Conservation (phyloP, 768 basidiomycete genomes). For the Lenzites betulinus region DNA sequence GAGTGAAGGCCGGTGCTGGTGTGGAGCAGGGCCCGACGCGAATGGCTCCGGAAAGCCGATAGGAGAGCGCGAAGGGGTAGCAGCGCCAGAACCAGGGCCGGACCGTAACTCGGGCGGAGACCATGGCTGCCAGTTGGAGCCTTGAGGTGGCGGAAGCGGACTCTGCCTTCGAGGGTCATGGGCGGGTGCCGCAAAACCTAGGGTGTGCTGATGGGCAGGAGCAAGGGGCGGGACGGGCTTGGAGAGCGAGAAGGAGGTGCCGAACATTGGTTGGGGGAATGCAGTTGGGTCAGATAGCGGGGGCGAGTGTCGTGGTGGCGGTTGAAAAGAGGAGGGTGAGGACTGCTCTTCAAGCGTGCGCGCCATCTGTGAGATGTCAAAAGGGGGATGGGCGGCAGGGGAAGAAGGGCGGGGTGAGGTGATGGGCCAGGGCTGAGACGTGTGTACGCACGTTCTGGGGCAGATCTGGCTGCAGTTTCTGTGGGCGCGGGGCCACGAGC, state of each 20-base stretch:
- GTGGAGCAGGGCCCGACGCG: not conserved
- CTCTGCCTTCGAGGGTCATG: constrained; percentile 17
- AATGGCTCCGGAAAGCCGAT: constrained; percentile 13
- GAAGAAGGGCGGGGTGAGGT: constrained; percentile 11
- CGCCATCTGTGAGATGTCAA: constrained; percentile 56
- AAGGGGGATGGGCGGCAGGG: constrained; percentile 6
- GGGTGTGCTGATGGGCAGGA: not conserved
- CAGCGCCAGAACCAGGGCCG: no score
- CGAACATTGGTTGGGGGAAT: constrained; percentile 26
- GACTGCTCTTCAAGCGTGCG: constrained; percentile 55
- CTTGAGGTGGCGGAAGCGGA: constrained; percentile 27
- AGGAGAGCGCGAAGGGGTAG: not conserved
- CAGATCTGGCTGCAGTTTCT: constrained; percentile 58
- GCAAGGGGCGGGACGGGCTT: constrained; percentile 20
- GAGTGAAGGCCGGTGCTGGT: constrained; percentile 14
- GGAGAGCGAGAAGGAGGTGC: constrained; percentile 15
- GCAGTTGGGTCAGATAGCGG: constrained; percentile 7
- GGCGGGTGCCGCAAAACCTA: constrained; percentile 5
- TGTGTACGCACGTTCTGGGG: constrained; percentile 59
- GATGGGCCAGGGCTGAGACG: constrained; percentile 6
- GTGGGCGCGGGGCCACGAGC: constrained; percentile 66
- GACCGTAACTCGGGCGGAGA: constrained; percentile 1
- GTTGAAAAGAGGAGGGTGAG: constrained; percentile 24
- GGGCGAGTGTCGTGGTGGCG: constrained; percentile 16
- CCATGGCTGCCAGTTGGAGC: constrained; percentile 32